These are phyloP conservation scores for Macrolepiota albuminosa DNA, from an alignment of 768 basidiomycete species.

Conservation along the genomic window DNA sequence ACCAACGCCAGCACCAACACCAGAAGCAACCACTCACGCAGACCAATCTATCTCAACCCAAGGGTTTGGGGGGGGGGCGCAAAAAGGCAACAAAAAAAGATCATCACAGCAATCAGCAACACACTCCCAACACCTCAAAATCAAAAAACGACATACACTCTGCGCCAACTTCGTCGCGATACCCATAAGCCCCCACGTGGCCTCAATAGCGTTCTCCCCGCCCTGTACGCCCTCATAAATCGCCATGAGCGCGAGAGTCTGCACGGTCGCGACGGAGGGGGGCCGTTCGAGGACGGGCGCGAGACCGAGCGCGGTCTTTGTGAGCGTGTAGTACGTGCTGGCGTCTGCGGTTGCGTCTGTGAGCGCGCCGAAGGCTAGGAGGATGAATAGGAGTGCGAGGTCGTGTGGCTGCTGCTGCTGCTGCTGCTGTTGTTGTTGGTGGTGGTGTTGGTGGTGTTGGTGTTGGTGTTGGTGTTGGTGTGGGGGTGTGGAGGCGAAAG, in stretches of 20 bases:
- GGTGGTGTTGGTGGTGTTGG: slow-evolving; percentile 14
- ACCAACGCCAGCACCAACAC: too few species aligned
- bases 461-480: too few species aligned
- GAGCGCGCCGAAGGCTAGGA: slow-evolving; percentile 60
- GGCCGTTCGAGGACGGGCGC: slow-evolving; percentile 68
- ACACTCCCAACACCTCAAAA: neutral
- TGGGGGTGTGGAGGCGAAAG: too few species aligned
- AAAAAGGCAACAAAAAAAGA: too few species aligned
- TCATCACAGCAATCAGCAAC: too few species aligned
- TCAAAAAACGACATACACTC: slow-evolving; percentile 42
- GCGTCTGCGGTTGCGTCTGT: slow-evolving; percentile 47
- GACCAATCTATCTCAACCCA: slow-evolving; percentile 45
- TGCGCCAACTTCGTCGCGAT: slow-evolving; percentile 63
- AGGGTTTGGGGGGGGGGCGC: too few species aligned
- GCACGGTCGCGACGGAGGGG: slow-evolving; percentile 67
- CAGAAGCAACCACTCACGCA: slow-evolving; percentile 41
- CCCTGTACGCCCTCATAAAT: slow-evolving; percentile 68
- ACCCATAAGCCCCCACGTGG: slow-evolving; percentile 63
- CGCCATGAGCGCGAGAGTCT: slow-evolving; percentile 60
- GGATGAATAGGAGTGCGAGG: slow-evolving; percentile 55
- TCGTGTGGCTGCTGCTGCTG: slow-evolving; percentile 38
- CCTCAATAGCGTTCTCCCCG: slow-evolving; percentile 66
- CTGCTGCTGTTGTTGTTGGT: neutral
- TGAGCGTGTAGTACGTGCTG: slow-evolving; percentile 52
- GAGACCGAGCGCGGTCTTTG: slow-evolving; percentile 59